Base-by-base conservation (phyloP, 495 filamentous ascomycete genomes). In the Talaromyces liani region DNA sequence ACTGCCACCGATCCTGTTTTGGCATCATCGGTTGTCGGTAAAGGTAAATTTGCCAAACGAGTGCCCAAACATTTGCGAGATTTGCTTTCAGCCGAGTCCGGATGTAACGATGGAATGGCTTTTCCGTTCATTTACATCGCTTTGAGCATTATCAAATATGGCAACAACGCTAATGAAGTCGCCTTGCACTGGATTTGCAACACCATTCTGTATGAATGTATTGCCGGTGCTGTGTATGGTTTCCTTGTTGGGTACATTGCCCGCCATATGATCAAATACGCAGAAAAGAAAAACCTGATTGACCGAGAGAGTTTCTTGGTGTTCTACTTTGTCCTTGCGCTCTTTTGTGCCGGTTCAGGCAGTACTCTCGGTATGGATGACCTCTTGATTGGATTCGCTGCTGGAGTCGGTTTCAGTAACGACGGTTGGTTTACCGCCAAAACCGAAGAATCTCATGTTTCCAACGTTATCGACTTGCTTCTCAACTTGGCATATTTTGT, bases 21-120 rank as follows among this genome's bases (percentile, higher is more conserved):
- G 67, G 95, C 95, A 36, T 97, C 93, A 36, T 98, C 95, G 16
- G 95, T 99, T 60, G 95, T 99, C 49, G 95, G 95, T 71, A 98
- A 97, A 76, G 95, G 95, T 68, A 98, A 97, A 72, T 99, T 99
- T 69, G 93, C 95, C 55, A 96, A 95, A 74, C 85, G 95, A 64
- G 92, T 99, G 22, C 95, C 95, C 20, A 97, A 95, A 77, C 95
- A 98, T 85, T 78, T 99, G 73, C 85, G 95, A 77, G 95, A 99
- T 74, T 66, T 99, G 12, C 82, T 99, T 34, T 98, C 95, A 14
- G 93, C 93, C 63, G 95, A 99, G 74, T 98, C 95, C 1, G 95
- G 95, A 25, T 99, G 95, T 81, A 99, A 99, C 78, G 95, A 99
- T 73, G 95, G 95, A 75, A 98, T 98, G 95, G 94, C 95, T 18